Base-by-base conservation (phyloP, 2,329 filamentous ascomycete genomes). In the Penicillium sp. region DNA sequence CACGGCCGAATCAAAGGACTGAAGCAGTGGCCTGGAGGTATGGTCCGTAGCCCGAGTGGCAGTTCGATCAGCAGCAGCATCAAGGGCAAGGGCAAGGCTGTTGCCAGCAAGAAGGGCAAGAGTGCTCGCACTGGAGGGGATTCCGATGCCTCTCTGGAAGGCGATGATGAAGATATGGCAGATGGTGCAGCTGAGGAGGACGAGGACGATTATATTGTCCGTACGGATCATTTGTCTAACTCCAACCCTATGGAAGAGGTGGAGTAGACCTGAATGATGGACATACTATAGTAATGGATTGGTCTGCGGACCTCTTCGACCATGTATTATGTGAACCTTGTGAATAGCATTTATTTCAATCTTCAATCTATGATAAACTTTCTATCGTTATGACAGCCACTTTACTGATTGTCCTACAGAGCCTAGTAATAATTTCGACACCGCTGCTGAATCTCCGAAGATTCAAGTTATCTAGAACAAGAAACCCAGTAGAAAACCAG, bases 161-260 rank as follows among this genome's bases (percentile, higher is more conserved):
- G 65, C 0, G 69, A 67, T 42, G 66, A 70, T 23, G 64, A 65
- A 16, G 62, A 68, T 45, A 61, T 54, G 42, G 51, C 49, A 1
- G 55, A 66, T 39, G 62, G 61, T 39, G 61, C 52, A 11, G 56
- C 57, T n/a, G 65, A 60, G 2, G 66, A 63, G 28, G 66, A 63
- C 29, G 71, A 60, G 8, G 57, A 74, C 52, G 73, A 75, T 31
- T 75, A 75, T 54, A 59, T 75, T 40, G 62, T 75, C 21, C 66
- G 67, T n/a, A 75, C 72, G 2, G 72, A 74, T 40, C 72, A 75
- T 59, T 52, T 75, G 19, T 55, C 60, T 5, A 66, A 63, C 31
- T 55, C 60, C 5, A 66, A 63, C 31, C 46, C 61, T 11, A 62
- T 59, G 48, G 59, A 63, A 31, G 51, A 63, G 48, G 51, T 62